Evolutionary conservation across 225 moss, liverwort and hornwort genomes (phyloP).

Genomic region (Anthoceros angustus): DNA sequence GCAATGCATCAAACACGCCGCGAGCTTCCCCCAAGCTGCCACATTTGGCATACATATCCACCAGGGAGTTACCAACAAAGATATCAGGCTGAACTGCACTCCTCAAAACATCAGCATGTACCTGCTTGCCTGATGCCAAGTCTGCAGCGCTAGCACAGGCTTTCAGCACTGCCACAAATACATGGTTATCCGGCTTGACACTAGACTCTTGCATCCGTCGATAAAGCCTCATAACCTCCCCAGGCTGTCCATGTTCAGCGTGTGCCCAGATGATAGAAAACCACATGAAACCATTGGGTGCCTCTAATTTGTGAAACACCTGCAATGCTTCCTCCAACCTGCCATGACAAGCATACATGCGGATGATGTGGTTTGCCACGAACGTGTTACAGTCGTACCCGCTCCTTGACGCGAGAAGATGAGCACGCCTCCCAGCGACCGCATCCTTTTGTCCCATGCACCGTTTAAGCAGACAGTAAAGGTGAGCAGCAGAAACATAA

Average conservation of each 20-base stretch:
- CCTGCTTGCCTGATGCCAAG: background rate
- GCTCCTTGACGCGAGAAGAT: background rate
- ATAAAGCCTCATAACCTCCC: background rate
- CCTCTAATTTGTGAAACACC: background rate
- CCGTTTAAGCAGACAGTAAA: background rate
- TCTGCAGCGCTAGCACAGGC: background rate
- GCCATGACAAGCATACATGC: slow-evolving; percentile 1
- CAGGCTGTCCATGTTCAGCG: background rate
- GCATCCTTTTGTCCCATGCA: background rate
- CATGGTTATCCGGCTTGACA: background rate
- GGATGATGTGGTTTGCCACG: background rate
- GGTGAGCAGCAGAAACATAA: background rate
- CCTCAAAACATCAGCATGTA: background rate
- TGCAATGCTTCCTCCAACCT: slow-evolving; percentile 3
- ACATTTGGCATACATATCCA: background rate
- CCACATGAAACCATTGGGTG: background rate
- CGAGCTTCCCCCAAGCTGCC: background rate
- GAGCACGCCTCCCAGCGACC: background rate
- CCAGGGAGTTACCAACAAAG: background rate
- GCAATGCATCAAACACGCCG: background rate
- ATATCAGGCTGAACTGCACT: background rate
- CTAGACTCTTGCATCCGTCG: background rate
- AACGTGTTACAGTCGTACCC: background rate
- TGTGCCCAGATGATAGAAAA: background rate
- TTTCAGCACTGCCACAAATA: background rate